These are phyloP conservation scores for Primulina huaijiensis DNA, from an alignment of 257 asterid species.

Conservation along the genomic window DNA sequence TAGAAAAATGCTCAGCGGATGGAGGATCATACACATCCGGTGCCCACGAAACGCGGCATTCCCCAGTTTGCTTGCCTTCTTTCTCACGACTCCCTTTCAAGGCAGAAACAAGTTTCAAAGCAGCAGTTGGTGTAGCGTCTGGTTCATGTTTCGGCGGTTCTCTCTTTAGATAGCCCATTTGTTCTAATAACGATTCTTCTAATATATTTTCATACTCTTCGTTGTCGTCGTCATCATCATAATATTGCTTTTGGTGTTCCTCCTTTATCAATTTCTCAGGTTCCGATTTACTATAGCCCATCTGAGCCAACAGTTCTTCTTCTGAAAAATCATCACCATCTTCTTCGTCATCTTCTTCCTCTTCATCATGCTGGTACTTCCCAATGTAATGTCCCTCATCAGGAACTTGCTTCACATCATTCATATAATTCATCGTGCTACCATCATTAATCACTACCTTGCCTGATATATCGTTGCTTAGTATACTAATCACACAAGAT, in stretches of 20 bases:
- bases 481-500: slow-evolving; percentile 14
- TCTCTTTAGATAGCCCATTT: slow-evolving; percentile 30
- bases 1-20: slow-evolving; percentile 26
- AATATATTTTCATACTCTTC: slow-evolving; percentile 28
- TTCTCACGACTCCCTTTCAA: slow-evolving; percentile 46
- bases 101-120: slow-evolving; percentile 41
- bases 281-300: slow-evolving; percentile 36
- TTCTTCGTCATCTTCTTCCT: slow-evolving; percentile 26
- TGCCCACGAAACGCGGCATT: slow-evolving; percentile 42
- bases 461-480: slow-evolving; percentile 13
- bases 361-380: neutral
- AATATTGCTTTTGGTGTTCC: neutral
- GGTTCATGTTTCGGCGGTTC: slow-evolving; percentile 28
- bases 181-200: slow-evolving; percentile 27
- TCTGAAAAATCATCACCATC: slow-evolving; percentile 35
- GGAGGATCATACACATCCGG: slow-evolving; percentile 48
- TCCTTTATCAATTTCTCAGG: neutral
- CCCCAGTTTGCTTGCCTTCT: slow-evolving; percentile 28
- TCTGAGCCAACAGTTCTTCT: slow-evolving; percentile 32
- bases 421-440: neutral
- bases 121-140: slow-evolving; percentile 25
- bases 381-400: neutral
- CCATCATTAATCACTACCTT: slow-evolving; percentile 24
- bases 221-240: neutral
- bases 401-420: neutral